phyloP scores from a whole-genome alignment of 2,329 filamentous ascomycete species.

The Diaporthe sp. region DNA sequence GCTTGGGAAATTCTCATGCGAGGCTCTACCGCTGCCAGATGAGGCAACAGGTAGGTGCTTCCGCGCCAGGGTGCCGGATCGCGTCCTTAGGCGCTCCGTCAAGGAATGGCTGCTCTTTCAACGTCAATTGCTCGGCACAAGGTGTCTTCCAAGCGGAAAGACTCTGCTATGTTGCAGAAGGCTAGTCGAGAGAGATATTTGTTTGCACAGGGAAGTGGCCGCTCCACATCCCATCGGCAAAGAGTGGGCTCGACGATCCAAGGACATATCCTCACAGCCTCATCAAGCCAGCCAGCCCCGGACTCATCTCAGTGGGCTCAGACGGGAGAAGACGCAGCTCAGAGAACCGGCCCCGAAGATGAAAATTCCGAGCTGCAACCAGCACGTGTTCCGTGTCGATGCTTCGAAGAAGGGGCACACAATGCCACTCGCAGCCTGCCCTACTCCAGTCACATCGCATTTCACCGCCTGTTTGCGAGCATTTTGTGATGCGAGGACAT shows the following conservation, averaged over 20 bases:
- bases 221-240: background rate
- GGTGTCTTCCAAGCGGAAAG: background rate
- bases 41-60: background rate
- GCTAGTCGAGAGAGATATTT: background rate
- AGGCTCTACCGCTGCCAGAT: background rate
- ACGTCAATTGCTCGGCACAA: background rate
- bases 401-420: background rate
- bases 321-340: background rate
- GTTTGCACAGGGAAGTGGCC: background rate
- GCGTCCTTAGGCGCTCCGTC: background rate
- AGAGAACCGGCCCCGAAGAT: background rate
- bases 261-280: background rate
- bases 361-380: background rate
- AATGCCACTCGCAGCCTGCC: background rate
- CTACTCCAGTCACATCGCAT: background rate
- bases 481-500: background rate
- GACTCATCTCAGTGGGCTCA: constrained; percentile 4
- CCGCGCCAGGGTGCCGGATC: background rate
- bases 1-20: too few species aligned
- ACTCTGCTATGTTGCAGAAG: background rate
- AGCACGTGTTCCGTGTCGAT: background rate
- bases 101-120: background rate
- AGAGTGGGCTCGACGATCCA: constrained; percentile 17
- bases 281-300: background rate
- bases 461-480: background rate